A percentile compares a stretch with the other conserved stretches of the same genome.
phyloP scores from a whole-genome alignment of 2,329 filamentous ascomycete genomes.

The Alternaria novae-zelandiae region DNA sequence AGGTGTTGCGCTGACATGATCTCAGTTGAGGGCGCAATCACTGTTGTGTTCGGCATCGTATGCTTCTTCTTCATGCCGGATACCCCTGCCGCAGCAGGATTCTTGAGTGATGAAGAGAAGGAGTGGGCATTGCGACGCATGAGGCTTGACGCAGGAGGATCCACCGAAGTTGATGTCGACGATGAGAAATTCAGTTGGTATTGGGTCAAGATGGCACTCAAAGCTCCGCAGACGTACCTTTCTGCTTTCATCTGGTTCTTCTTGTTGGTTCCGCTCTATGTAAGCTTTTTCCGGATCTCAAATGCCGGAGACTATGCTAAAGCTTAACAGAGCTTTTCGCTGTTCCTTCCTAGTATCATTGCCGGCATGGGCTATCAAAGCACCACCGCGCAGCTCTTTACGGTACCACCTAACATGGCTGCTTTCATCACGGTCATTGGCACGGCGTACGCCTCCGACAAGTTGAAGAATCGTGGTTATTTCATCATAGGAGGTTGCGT shows the following conservation, averaged over 20 bases:
- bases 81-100: conserved; percentile 47
- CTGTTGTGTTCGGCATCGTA: conserved; percentile 48
- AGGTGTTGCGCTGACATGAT: conserved; percentile 25
- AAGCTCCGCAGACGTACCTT: conserved; percentile 48
- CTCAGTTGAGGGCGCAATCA: conserved; percentile 40
- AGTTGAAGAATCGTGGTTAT: conserved; percentile 48
- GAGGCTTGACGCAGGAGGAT: conserved; percentile 35
- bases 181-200: conserved; percentile 51
- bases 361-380: conserved; percentile 49
- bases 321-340: conserved; percentile 36
- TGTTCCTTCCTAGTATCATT: conserved; percentile 51
- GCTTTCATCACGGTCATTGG: conserved; percentile 46
- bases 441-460: conserved; percentile 56
- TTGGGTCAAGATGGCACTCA: conserved; percentile 47
- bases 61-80: conserved; percentile 62
- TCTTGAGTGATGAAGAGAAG: conserved; percentile 38
- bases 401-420: conserved; percentile 53
- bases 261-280: conserved; percentile 55
- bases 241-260: conserved; percentile 45
- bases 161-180: conserved; percentile 38
- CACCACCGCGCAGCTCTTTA: conserved; percentile 46
- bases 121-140: conserved; percentile 34
- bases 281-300: background rate
- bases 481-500: conserved; percentile 59
- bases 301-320: conserved; percentile 2